These are phyloP conservation scores for Ormosia semicastrata DNA, from an alignment of 306 rosid genomes.

Conservation along the genomic window DNA sequence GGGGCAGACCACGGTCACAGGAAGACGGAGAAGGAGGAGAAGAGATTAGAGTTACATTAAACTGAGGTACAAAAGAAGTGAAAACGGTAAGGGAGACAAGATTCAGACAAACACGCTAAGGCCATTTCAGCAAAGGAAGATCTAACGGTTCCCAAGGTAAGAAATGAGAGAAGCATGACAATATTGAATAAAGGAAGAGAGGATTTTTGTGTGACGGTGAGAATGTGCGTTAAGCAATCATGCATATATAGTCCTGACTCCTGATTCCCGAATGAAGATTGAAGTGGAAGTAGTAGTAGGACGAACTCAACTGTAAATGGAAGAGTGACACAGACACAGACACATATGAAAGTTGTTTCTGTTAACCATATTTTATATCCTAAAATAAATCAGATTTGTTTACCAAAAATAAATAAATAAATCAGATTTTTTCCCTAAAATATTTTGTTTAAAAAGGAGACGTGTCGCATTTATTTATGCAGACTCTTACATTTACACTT, in stretches of 20 bases:
- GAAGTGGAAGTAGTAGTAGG: neutral
- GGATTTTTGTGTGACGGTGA: conserved; percentile 42
- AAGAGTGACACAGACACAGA: neutral
- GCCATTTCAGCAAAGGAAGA: conserved; percentile 21
- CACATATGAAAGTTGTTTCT: too few relatives aligned
- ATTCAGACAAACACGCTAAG: conserved; percentile 26
- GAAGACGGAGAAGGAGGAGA: neutral
- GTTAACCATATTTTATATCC: too few relatives aligned
- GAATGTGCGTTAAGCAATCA: conserved; percentile 42
- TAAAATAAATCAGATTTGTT: too few relatives aligned
- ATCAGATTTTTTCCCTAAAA: too few relatives aligned
- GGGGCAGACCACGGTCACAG: too few relatives aligned
- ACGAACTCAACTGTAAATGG: neutral
- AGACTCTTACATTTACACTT: too few relatives aligned
- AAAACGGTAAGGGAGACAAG: neutral
- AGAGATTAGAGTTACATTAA: conserved; percentile 55
- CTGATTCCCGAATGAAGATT: neutral
- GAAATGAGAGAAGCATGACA: conserved; percentile 28
- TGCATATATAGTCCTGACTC: conserved; percentile 15
- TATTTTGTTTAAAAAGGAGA: too few relatives aligned
- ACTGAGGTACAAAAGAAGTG: conserved; percentile 26
- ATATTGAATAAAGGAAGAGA: conserved; percentile 3
- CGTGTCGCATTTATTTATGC: too few relatives aligned
- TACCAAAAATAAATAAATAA: too few relatives aligned
- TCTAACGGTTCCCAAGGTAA: conserved; percentile 15